Evolutionary conservation across 495 filamentous ascomycete genomes (phyloP), one percentile per base, ranked within the genome.

Genomic region (Aspergillus bridgeri): DNA sequence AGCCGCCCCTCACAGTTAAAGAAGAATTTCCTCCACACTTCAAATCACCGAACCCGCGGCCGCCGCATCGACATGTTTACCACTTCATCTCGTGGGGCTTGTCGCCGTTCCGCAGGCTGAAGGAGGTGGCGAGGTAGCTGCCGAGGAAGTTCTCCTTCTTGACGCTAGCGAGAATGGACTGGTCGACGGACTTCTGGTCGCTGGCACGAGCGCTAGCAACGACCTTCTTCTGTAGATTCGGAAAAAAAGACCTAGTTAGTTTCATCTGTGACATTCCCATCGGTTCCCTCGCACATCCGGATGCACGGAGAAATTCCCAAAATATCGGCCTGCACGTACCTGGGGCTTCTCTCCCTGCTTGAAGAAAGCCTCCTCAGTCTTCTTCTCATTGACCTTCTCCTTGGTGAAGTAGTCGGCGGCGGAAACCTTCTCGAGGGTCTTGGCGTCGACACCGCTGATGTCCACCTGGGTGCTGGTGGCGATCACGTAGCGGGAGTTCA

Each of bases 401-500:
- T 88, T 87, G 69, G 89, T 86, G 85, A 98, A 99, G 86, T 98
- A 99, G 71, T 88, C 90, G 63, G 87, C 82, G 65, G 80, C 75
- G 60, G 86, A 78, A 65, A 92, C 82, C 84, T 96, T 93, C 74
- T 96, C 88, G 64, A 98, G 69, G 70, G 89, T 88, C 71, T 83
- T 83, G 69, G 81, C 69, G 78, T 96, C 91, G 69, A 98, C 76
- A 72, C 90, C 90, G 67, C 82, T 74, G 55, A 98, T 76, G 73
- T 96, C 89, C 64, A 99, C 83, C 76, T 87, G 89, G 68, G 86
- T 87, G 69, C 88, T 95, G 65, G 95, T 99, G 70, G 92, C 93
- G 75, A 98, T 98, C 61, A 99, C 95, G 80, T 98, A 99, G 83
- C 95, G 87, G 67, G 93, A 80, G 82, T 99, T 99, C 70, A 99